phyloP scores from a whole-genome alignment of 371 early-diverging fungal species.

The Dinochytrium kinnereticum region DNA sequence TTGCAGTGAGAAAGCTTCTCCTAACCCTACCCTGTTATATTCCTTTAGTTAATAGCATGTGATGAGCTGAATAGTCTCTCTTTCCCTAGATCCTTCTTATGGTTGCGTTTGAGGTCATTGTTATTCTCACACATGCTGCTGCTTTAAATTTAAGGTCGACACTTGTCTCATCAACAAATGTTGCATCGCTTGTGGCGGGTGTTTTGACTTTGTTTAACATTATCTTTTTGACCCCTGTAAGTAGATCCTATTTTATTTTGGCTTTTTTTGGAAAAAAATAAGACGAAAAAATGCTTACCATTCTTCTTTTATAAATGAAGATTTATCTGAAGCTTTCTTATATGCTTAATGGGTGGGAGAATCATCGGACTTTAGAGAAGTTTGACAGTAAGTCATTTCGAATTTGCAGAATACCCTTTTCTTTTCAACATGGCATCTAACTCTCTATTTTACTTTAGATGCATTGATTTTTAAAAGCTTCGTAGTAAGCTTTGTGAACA shows the following conservation, averaged over 20 bases:
- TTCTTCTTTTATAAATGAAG: no score
- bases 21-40: not conserved
- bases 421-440: not conserved
- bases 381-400: slow-evolving; percentile 24
- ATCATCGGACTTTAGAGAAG: slow-evolving; percentile 33
- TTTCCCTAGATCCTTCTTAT: slow-evolving; percentile 29
- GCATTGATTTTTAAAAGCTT: slow-evolving; percentile 60
- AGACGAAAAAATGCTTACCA: no score
- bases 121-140: slow-evolving; percentile 22
- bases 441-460: slow-evolving; percentile 37
- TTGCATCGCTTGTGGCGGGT: slow-evolving; percentile 35
- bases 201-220: slow-evolving; percentile 36
- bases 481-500: slow-evolving; percentile 64
- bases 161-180: slow-evolving; percentile 16
- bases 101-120: slow-evolving; percentile 27
- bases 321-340: slow-evolving; percentile 20
- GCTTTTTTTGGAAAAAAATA: no score
- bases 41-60: not conserved
- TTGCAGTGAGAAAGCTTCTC: slow-evolving; percentile 44
- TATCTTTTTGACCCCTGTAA: slow-evolving; percentile 46
- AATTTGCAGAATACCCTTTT: no score
- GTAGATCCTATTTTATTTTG: not conserved
- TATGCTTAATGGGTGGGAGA: slow-evolving; percentile 32
- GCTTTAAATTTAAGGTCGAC: slow-evolving; percentile 21
- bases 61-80: not conserved